Evolutionary conservation across 352 stramenopile species (phyloP), one percentile per base, ranked within the genome.

Genomic region (Globisporangium paddicum): DNA sequence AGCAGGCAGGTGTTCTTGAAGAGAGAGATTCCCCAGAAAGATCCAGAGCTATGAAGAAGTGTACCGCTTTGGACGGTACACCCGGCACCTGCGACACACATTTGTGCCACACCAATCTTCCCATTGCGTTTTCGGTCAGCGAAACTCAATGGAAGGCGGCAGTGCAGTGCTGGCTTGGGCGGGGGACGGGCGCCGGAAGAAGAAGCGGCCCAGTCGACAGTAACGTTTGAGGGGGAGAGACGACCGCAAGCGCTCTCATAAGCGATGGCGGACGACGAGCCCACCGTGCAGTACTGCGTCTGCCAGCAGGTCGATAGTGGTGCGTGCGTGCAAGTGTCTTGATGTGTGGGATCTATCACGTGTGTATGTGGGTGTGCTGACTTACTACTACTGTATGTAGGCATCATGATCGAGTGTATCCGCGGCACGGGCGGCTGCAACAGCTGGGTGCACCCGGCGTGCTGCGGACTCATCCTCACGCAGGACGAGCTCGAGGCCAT

Each of bases 371-470:
- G 18, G 25, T 63, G 28, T n/a, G 40, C 42, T 57, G 28, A 57
- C 28, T 23, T 48, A n/a, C n/a, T n/a, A n/a, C n/a, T 1, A 42
- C 16, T 54, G 38, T 35, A 3, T 44, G 37, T 26, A 56, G 82
- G 87, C 30, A 93, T 96, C 72, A 97, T 97, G 90, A 95, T 97
- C 71, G 87, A 96, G 76, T 97, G 90, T 72, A 96, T 91, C 60
- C 86, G 89, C 62, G 89, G 89, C 63, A 82, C 73, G 19, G 88
- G 85, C 53, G 90, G 90, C 60, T 97, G 90, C 69, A 92, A 96
- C 48, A 87, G 90, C 57, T 97, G 87, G 87, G 91, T 96, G 35
- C 90, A 97, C 54, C 90, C 89, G 35, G 65, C 62, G 54, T 97
- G 90, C 63, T 96, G 87, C 58, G 87, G 87, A 13, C 80, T 97